These are phyloP conservation scores for Secale cereale DNA, from an alignment of 176 grass and related monocot genomes.

Conservation along the genomic window DNA sequence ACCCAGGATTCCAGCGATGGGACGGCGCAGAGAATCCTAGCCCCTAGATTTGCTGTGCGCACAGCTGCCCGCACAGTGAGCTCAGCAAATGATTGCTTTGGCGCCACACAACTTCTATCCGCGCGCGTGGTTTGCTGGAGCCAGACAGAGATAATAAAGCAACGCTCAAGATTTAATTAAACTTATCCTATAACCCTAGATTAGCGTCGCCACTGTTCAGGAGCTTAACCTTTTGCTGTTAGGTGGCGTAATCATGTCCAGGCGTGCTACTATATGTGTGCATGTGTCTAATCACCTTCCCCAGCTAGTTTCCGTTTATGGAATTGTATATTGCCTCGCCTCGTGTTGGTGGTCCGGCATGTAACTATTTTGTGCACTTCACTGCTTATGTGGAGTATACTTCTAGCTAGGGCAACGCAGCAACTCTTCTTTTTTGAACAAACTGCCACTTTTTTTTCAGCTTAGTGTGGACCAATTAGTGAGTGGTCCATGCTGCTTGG, in stretches of 20 bases:
- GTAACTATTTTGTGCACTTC: conserved; percentile 11
- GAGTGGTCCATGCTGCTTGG: background rate
- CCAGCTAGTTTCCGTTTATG: conserved; percentile 31
- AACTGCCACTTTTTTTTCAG: too few relatives aligned
- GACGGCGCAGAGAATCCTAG: conserved; percentile 23
- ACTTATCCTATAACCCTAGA: background rate
- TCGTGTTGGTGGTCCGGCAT: conserved; percentile 1
- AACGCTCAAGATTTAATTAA: background rate
- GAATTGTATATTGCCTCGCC: background rate
- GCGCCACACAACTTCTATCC: conserved; percentile 13
- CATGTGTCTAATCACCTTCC: background rate
- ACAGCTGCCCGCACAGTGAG: conserved; percentile 20
- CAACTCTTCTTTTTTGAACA: background rate
- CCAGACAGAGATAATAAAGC: background rate
- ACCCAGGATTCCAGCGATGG: background rate
- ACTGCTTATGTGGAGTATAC: background rate
- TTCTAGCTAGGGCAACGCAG: background rate
- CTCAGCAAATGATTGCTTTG: conserved; percentile 48
- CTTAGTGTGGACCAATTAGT: background rate
- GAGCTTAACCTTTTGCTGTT: conserved; percentile 16
- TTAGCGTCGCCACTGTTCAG: background rate
- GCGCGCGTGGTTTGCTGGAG: conserved; percentile 6
- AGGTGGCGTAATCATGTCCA: conserved; percentile 6
- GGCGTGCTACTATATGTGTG: background rate
- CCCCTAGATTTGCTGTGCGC: conserved; percentile 16